Conservation (phyloP, 1,284 basidiomycete genomes). For the Ustilago shanxiensis region DNA sequence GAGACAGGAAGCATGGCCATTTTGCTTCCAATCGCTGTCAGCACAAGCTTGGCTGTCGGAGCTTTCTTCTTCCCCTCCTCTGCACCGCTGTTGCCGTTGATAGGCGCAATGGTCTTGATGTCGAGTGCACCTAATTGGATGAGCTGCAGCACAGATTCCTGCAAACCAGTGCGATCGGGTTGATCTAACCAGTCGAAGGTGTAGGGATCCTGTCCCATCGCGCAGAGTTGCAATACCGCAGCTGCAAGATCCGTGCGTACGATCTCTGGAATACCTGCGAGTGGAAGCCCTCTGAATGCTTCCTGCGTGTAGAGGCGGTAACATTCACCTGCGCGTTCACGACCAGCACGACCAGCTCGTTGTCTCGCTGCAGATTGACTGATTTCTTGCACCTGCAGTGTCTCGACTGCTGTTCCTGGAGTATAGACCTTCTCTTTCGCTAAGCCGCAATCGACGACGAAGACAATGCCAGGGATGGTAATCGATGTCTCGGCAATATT, state of each 20-base stretch:
- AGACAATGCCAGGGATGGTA: constrained; percentile 94
- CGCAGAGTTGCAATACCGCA: constrained; percentile 59
- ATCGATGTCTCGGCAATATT: constrained; percentile 88
- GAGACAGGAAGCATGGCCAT: constrained; percentile 65
- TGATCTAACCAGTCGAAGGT: constrained; percentile 66
- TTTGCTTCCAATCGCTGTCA: constrained; percentile 59
- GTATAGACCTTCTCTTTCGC: constrained; percentile 92
- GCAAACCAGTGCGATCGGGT: constrained; percentile 51
- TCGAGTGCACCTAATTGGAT: constrained; percentile 65
- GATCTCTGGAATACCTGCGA: constrained; percentile 59
- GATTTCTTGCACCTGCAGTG: constrained; percentile 61
- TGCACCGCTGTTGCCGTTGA: constrained; percentile 9
- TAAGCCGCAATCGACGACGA: constrained; percentile 86
- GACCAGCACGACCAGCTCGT: constrained; percentile 65
- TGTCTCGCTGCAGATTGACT: constrained; percentile 63
- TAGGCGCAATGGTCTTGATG: constrained; percentile 12
- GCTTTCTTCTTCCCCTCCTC: constrained; percentile 5
- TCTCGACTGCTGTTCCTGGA: constrained; percentile 58
- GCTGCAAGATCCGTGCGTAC: constrained; percentile 60
- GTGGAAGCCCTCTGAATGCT: constrained; percentile 45
- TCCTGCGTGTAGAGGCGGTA: constrained; percentile 63
- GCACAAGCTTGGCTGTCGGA: constrained; percentile 21
- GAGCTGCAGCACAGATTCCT: constrained; percentile 59
- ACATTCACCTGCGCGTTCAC: constrained; percentile 63
- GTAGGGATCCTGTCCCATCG: constrained; percentile 64